Evolutionary conservation across 2,329 filamentous ascomycete species (phyloP).

Genomic region (Aspergillus novofumigatus): DNA sequence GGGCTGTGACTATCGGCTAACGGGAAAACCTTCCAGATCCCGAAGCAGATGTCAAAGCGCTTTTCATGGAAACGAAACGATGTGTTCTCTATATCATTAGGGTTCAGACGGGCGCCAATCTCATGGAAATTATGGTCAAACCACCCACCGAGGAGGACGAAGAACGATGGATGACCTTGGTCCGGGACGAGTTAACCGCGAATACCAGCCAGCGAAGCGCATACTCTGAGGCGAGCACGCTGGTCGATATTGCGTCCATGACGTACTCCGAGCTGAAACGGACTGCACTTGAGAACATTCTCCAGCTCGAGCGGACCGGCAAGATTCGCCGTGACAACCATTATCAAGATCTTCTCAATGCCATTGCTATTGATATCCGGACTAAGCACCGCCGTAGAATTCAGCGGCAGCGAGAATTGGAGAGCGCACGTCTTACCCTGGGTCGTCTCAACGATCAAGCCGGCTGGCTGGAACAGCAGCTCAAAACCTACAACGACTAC

Average conservation of each 20-base stretch:
- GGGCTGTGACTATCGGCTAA: constrained; percentile 3
- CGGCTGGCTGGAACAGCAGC: constrained; percentile 85
- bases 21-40: constrained; percentile 56
- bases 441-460: constrained; percentile 59
- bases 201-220: constrained; percentile 68
- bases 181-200: constrained; percentile 75
- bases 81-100: constrained; percentile 97
- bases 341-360: constrained; percentile 97
- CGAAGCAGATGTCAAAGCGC: constrained; percentile 81
- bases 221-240: constrained; percentile 79
- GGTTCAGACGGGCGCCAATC: constrained; percentile 82
- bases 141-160: constrained; percentile 85
- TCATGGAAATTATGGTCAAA: constrained; percentile 94
- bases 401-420: constrained; percentile 85
- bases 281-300: constrained; percentile 88
- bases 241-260: constrained; percentile 86
- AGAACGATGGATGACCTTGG: constrained; percentile 74
- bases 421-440: constrained; percentile 51
- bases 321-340: constrained; percentile 82
- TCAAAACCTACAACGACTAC: constrained; percentile 98
- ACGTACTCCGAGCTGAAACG: constrained; percentile 89
- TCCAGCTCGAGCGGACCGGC: constrained; percentile 79
- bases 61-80: constrained; percentile 98
- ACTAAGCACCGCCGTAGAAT: constrained; percentile 92
- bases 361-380: constrained; percentile 92